phyloP scores from a whole-genome alignment of 495 filamentous ascomycete species.

The Pseudevernia furfuracea region DNA sequence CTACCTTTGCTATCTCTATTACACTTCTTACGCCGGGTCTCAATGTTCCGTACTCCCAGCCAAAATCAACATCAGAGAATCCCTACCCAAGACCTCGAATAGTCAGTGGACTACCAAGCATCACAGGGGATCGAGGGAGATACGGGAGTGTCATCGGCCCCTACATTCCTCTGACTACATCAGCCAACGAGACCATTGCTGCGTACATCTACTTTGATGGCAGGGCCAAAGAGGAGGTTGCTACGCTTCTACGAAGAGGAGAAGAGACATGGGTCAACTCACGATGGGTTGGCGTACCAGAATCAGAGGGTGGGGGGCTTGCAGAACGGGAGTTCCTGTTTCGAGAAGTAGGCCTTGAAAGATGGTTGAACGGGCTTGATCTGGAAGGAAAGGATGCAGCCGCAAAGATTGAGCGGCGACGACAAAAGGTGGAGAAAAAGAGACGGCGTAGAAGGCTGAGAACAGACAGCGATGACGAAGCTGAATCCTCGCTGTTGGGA shows the following conservation, averaged over 20 bases:
- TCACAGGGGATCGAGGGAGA: slow-evolving; percentile 45
- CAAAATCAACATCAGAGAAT: slow-evolving; percentile 62
- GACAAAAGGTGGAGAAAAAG: slow-evolving; percentile 82
- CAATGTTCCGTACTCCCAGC: slow-evolving; percentile 80
- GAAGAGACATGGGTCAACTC: slow-evolving; percentile 99
- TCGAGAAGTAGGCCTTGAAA: slow-evolving; percentile 90
- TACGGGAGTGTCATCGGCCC: slow-evolving; percentile 58
- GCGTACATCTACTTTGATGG: slow-evolving; percentile 99
- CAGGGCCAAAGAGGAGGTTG: slow-evolving; percentile 89
- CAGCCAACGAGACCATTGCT: slow-evolving; percentile 90
- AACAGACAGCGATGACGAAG: slow-evolving; percentile 39
- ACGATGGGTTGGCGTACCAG: slow-evolving; percentile 89
- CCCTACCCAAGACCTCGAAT: slow-evolving; percentile 70
- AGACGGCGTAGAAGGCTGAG: slow-evolving; percentile 56
- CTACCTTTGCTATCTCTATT: slow-evolving; percentile 93
- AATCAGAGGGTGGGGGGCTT: slow-evolving; percentile 83
- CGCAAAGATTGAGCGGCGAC: slow-evolving; percentile 78
- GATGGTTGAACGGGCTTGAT: slow-evolving; percentile 92
- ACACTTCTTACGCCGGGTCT: slow-evolving; percentile 85
- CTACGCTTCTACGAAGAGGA: slow-evolving; percentile 82
- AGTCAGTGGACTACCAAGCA: slow-evolving; percentile 62
- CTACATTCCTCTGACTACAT: slow-evolving; percentile 81
- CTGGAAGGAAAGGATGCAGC: slow-evolving; percentile 80
- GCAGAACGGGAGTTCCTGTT: slow-evolving; percentile 97
- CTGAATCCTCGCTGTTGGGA: slow-evolving; percentile 36